Conservation (phyloP, 164 flowering plant species). For the Vitis amurensis region DNA sequence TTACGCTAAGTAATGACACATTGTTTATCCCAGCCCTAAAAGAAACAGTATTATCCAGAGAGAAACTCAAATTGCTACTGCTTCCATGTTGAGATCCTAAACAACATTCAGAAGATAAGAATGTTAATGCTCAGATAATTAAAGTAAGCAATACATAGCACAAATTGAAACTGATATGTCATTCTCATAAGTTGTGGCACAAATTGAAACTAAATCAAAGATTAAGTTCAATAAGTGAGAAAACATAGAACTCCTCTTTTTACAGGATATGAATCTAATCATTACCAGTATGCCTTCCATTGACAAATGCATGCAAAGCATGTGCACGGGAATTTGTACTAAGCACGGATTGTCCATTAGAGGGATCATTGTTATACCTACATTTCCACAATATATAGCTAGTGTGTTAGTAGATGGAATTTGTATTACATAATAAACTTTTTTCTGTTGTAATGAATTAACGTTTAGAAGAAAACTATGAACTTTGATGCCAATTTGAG, state of each 20-base stretch:
- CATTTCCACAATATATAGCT: constrained; percentile 5
- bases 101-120: neutral
- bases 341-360: constrained; percentile 30
- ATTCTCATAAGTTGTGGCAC: no score
- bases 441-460: no score
- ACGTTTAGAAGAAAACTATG: neutral
- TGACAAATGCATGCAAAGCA: constrained; percentile 65
- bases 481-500: neutral
- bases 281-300: constrained; percentile 24
- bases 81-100: constrained; percentile 75
- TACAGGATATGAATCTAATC: no score
- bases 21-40: constrained; percentile 54
- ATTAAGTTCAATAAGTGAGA: no score
- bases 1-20: constrained; percentile 72
- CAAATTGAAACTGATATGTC: neutral
- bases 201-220: no score
- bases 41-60: constrained; percentile 30
- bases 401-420: no score
- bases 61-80: constrained; percentile 19
- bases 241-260: no score
- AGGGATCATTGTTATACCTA: constrained; percentile 40
- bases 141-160: neutral
- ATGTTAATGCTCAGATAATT: neutral
- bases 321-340: constrained; percentile 56
- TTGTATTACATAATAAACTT: no score